Evolutionary conservation across 176 grass and related monocot species (phyloP).

Genomic region (Guadua angustifolia): DNA sequence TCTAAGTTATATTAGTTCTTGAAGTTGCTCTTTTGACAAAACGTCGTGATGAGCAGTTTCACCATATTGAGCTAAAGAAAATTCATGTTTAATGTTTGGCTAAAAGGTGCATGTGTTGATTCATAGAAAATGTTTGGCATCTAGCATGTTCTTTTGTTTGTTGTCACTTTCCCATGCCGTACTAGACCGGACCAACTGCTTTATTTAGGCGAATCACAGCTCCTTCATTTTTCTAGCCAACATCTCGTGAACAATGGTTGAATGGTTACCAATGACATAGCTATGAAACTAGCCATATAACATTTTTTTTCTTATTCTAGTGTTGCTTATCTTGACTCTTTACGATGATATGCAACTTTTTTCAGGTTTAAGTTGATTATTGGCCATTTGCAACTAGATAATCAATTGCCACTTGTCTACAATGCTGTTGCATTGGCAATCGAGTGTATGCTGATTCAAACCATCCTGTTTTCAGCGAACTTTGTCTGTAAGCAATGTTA

Average conservation of each 20-base stretch:
- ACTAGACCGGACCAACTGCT: slow-evolving; percentile 24
- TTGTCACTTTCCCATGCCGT: background rate
- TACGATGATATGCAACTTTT: background rate
- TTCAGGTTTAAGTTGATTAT: slow-evolving; percentile 95
- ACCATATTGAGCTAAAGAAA: background rate
- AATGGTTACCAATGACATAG: slow-evolving; percentile 10
- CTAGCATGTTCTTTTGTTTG: slow-evolving; percentile 2
- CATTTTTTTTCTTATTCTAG: background rate
- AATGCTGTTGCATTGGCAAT: slow-evolving; percentile 92
- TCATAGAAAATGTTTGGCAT: background rate
- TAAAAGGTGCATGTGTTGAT: slow-evolving; percentile 11
- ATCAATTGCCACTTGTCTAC: slow-evolving; percentile 88
- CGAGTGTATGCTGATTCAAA: slow-evolving; percentile 73
- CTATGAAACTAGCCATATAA: slow-evolving; percentile 9
- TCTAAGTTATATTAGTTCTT: slow-evolving; percentile 26
- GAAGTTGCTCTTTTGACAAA: slow-evolving; percentile 24
- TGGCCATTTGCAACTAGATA: slow-evolving; percentile 91
- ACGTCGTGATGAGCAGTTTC: background rate
- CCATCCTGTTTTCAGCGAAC: slow-evolving; percentile 84
- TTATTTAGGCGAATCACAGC: background rate
- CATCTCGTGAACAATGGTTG: slow-evolving; percentile 16
- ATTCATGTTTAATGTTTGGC: slow-evolving; percentile 8
- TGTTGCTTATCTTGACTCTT: slow-evolving; percentile 8
- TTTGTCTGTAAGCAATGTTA: slow-evolving; percentile 83
- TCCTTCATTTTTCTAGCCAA: no score